Base-by-base conservation (phyloP, 2,329 filamentous ascomycete species). In the Fusarium poae region DNA sequence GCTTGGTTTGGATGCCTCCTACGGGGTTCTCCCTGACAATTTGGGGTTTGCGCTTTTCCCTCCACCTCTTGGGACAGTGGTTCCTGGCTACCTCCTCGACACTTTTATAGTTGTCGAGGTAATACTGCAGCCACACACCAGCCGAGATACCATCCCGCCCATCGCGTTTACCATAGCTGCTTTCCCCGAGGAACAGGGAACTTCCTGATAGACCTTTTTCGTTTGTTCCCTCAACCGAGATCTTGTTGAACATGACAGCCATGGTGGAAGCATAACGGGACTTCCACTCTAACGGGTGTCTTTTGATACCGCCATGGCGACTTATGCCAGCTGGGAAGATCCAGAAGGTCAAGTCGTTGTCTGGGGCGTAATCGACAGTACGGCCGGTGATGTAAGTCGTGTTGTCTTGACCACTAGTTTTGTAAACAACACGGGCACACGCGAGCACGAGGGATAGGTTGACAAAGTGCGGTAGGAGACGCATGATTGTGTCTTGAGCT, bases 181-280 rank as follows among this genome's bases (percentile, higher is more conserved):
- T 49, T n/a, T 12, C 46, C 39, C 58, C 25, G 60, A 72, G 42
- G 46, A 76, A 39, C 62, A 78, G 46, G 37, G 61, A 40, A 60
- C 66, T 70, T 5, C 49, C 64, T 3, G 63, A 25, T 5, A 71
- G 55, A 13, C 67, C 62, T 29, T 58, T 37, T 6, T 59, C 32
- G 49, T 72, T 72, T 30, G 66, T 25, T 11, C 67, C 51, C 54
- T 70, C 70, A 13, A 34, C 57, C 12, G 63, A 65, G 21, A 61
- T 43, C 39, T 46, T 52, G 40, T 71, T 52, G 10, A 60, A 64
- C 50, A 64, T 53, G 32, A 72, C 54, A 34, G 62, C 62, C 10
- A 71, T 34, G 25, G 71, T 57, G 29, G 51, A 65, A 51, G 48
- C 62, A 43, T 67, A 54, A 30, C 34, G 44, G 12, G 67, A 57